Evolutionary conservation across 192 early-diverging fungal species (phyloP), one percentile per base, ranked within the genome.

Genomic region (Gorgonomyces haynaldii): DNA sequence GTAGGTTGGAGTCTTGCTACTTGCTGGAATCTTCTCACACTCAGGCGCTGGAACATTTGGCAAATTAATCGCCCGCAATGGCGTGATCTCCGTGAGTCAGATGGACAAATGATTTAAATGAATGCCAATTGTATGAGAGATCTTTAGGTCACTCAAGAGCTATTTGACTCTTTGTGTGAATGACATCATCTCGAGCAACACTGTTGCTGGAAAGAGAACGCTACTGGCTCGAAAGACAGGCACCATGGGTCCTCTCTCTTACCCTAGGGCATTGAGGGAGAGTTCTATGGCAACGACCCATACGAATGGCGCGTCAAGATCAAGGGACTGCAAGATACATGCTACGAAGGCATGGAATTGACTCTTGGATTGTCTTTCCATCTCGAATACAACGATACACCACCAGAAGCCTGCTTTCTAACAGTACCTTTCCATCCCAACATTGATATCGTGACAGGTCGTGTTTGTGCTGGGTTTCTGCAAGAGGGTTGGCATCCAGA

Each of bases 381-480:
- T 27, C 59, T 62, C 24, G 45, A 69, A 16, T 72, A 61, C 52
- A 64, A 75, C 41, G 57, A 75, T 37, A 34, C 36, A 5, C 72
- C 72, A 15, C 72, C 72, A 15, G 47, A 59, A 15, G 62, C 68
- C 19, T 56, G 42, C 23, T 75, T 75, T 48, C 15, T 42, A n/a
- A 75, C 72, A 15, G 66, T 75, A 0, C 72, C 72, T 12, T 75
- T 75, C 46, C 72, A 75, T 59, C 72, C 72, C 2, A 75, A 75
- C 35, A 58, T 71, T 32, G 72, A 75, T 36, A 55, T 71, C 56
- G 13, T 34, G 1, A 62, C 65, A 12, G 72, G 72, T 9, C 25
- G 38, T 7, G 66, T 66, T 5, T 72, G 68, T 45, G 17, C 54
- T 3, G 36, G 32, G 9, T 57, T 66, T 37, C 56, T 75, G 21